Base-by-base conservation (phyloP, 495 filamentous ascomycete species). In the Penicillium robsamsonii region DNA sequence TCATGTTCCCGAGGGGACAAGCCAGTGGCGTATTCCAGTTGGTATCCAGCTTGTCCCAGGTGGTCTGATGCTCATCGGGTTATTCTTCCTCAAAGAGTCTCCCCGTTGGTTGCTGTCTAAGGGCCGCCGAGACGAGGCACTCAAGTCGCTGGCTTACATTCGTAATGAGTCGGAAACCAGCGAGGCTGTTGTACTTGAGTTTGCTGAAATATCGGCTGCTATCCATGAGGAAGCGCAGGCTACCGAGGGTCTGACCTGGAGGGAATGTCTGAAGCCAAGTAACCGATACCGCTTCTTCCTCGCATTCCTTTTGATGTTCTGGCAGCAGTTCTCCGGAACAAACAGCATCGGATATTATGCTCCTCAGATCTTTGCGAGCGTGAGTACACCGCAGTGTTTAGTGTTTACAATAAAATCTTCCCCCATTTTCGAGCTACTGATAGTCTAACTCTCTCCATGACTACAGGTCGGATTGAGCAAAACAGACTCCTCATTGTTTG, bases 141-240 rank as follows among this genome's bases (percentile, higher is more conserved):
- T 75, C 6, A n/a, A 63, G 1, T 70, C 72, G 0, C 66, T 81
- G 4, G 69, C 73, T 15, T 72, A 75, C 40, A 73, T 80, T 38
- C 72, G 78, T 8, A 75, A 75, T 48, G 73, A 77, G 43, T 44
- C 71, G 12, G 47, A 65, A 10, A 63, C 62, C 40, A 75, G 69
- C 46, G 71, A 73, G 25, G 65, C 58, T 7, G 65, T 80, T 4
- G 70, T 74, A 46, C 55, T 57, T 25, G 88, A 92, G 69, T 71
- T 90, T 12, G 83, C 86, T 22, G 88, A 92, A 65, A 87, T 92
- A 57, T 57, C 62, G 8, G 66, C 71, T 29, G 64, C 72, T 29
- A 57, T 73, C 15, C 60, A 65, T 13, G 62, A 75, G 43, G 73
- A 91, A 56, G 52, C 69, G 50, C 48, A 50, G 10, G 54, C 62